Evolutionary conservation across 768 basidiomycete species (phyloP).

Genomic region (Mrakia gelida): DNA sequence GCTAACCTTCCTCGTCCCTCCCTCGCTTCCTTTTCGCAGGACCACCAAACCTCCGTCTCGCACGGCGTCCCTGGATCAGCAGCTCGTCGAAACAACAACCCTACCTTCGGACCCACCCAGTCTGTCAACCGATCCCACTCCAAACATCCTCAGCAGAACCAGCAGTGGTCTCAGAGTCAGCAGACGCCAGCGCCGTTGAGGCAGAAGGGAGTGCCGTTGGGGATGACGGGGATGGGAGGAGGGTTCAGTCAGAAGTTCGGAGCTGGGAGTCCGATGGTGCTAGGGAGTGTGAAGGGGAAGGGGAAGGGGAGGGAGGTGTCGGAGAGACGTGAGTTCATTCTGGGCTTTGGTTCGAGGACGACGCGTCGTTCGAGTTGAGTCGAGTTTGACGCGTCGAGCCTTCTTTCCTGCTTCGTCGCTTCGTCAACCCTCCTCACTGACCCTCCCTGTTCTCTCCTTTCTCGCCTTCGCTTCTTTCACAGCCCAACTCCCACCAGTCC

Average conservation of each 20-base stretch:
- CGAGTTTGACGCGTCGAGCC: no score
- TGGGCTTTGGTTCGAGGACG: no score
- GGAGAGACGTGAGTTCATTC: neutral
- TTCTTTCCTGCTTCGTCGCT: neutral
- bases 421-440: neutral
- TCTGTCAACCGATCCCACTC: neutral
- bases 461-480: neutral
- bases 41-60: neutral
- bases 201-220: neutral
- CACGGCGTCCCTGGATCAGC: slow-evolving; percentile 1
- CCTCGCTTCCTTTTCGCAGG: neutral
- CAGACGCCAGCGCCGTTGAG: slow-evolving; percentile 13
- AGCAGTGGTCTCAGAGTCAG: neutral
- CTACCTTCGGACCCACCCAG: slow-evolving; percentile 7
- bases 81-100: neutral
- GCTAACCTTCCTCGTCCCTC: no score
- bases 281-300: neutral
- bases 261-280: neutral
- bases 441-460: neutral
- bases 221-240: slow-evolving; percentile 11
- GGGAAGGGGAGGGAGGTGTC: neutral
- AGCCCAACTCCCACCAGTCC: slow-evolving; percentile 8
- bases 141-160: neutral
- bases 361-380: neutral
- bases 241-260: slow-evolving; percentile 10